Percentiles rank a stretch among this genome's conserved stretches.
Evolutionary conservation across 805 yeast genomes (phyloP).

Genomic region (Candida montana): DNA sequence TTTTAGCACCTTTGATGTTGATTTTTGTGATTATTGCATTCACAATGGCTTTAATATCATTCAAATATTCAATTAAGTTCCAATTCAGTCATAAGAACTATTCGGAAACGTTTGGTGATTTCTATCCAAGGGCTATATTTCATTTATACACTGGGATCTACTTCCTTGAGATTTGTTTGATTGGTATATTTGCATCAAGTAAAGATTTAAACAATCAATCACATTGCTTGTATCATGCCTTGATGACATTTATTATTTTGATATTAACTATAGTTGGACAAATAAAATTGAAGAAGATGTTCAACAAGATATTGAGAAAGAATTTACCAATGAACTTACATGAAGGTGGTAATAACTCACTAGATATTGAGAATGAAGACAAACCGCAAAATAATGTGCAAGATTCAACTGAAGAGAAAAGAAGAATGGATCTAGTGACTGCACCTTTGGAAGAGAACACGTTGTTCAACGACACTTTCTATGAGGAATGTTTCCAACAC

Average conservation of each 20-base stretch:
- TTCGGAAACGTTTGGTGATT: conserved; percentile 62
- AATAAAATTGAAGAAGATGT: conserved; percentile 41
- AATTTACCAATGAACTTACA: conserved; percentile 31
- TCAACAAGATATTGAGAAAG: conserved; percentile 27
- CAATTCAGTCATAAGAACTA: conserved; percentile 46
- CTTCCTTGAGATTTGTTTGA: conserved; percentile 70
- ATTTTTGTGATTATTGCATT: conserved; percentile 56
- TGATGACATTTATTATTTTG: conserved; percentile 47
- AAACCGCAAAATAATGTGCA: background rate
- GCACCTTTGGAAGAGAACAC: conserved; percentile 2
- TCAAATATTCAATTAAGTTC: conserved; percentile 61
- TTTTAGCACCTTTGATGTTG: conserved; percentile 74
- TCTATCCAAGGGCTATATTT: conserved; percentile 69
- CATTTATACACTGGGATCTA: conserved; percentile 80
- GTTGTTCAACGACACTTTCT: conserved; percentile 21
- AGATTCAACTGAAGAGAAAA: background rate
- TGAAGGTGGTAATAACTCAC: too few species aligned
- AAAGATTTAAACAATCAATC: conserved; percentile 40
- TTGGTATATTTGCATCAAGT: conserved; percentile 69
- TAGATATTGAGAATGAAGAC: background rate
- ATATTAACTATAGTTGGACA: conserved; percentile 55
- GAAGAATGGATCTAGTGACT: background rate
- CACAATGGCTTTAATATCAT: conserved; percentile 52
- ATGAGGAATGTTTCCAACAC: conserved; percentile 23
- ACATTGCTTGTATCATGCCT: conserved; percentile 43